Conservation (phyloP, 202 grass and related monocot genomes). For the Miscanthus sacchariflorus region DNA sequence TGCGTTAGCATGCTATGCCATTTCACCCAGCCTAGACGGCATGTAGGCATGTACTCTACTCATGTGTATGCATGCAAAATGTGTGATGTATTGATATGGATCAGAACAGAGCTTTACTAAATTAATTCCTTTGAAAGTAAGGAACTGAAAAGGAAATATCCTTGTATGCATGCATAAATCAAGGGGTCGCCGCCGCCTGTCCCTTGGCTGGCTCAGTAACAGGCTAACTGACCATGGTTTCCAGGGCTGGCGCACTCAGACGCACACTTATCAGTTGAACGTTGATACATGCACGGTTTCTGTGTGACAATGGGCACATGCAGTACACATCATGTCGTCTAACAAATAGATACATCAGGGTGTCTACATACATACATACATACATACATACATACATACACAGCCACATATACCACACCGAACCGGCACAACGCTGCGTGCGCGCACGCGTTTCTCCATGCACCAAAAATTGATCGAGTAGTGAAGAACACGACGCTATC, state of each 20-base stretch:
- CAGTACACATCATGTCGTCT: too few relatives aligned
- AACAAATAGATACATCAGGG: not conserved
- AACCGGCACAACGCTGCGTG: too few relatives aligned
- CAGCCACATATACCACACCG: not conserved
- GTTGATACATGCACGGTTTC: not conserved
- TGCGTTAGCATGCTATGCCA: not conserved
- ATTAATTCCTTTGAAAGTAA: not conserved
- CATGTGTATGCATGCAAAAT: not conserved
- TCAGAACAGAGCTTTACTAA: not conserved
- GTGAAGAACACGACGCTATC: not conserved
- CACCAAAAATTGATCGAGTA: not conserved
- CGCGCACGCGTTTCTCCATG: too few relatives aligned
- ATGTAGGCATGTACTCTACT: too few relatives aligned
- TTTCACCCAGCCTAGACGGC: not conserved
- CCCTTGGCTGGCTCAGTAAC: not conserved
- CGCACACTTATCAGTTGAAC: not conserved
- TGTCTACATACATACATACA: not conserved
- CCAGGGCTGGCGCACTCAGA: too few relatives aligned
- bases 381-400: not conserved
- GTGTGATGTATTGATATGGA: not conserved
- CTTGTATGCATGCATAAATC: not conserved
- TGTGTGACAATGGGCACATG: not conserved
- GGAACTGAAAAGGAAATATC: not conserved
- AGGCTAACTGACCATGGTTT: not conserved
- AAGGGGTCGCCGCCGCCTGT: not conserved